Conservation (phyloP, 768 basidiomycete genomes). For the Leccinellum albellum region DNA sequence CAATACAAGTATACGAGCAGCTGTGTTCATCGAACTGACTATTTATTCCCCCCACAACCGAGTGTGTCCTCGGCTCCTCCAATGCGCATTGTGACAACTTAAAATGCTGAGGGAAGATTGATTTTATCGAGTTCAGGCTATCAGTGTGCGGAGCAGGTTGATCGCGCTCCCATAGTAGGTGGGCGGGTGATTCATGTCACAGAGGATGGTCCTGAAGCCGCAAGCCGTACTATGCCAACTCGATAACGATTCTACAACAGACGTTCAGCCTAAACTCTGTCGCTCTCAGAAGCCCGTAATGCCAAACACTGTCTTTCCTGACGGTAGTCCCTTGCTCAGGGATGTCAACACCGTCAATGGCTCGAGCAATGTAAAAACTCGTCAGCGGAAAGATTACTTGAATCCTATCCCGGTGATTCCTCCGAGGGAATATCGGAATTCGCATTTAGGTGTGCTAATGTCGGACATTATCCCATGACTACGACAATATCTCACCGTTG, state of each 20-base stretch:
- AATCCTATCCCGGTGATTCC: not conserved
- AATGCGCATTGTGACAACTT: conserved; percentile 51
- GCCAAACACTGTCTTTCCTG: conserved; percentile 53
- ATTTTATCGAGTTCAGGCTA: conserved; percentile 26
- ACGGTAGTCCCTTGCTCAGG: conserved; percentile 34
- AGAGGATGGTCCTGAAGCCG: conserved; percentile 23
- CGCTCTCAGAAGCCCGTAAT: conserved; percentile 69
- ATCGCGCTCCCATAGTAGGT: not conserved
- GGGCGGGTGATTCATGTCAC: not conserved
- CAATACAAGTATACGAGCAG: not conserved
- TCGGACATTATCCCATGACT: conserved; percentile 14
- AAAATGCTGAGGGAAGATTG: conserved; percentile 40
- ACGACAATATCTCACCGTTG: conserved; percentile 7
- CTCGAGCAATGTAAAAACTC: not conserved
- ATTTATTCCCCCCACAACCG: not conserved
- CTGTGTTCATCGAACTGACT: not conserved
- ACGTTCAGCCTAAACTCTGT: conserved; percentile 67
- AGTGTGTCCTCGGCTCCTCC: conserved; percentile 28
- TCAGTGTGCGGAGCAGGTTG: not conserved
- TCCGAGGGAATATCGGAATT: not conserved
- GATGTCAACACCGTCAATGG: not conserved
- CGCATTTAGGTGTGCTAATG: conserved; percentile 5
- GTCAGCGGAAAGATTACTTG: not conserved
- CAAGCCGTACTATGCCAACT: not conserved
- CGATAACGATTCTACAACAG: conserved; percentile 48